A percentile compares a stretch with the other conserved stretches of the same genome.
Evolutionary conservation across 2,329 filamentous ascomycete genomes (phyloP).

Genomic region (Lachnellula willkommii): DNA sequence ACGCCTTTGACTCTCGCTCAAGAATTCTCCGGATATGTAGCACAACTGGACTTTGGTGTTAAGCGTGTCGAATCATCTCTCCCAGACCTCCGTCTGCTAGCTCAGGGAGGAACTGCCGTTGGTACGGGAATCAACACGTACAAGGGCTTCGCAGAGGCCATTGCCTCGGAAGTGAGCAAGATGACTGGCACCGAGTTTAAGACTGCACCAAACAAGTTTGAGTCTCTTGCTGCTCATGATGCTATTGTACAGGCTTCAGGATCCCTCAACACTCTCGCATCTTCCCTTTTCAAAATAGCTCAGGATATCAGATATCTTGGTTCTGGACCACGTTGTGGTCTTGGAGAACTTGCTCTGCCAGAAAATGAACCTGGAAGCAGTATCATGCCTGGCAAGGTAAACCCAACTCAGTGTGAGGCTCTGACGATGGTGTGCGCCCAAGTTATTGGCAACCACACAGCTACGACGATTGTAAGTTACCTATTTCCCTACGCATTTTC

Average conservation of each 20-base stretch:
- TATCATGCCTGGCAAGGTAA: slow-evolving; percentile 99
- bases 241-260: slow-evolving; percentile 92
- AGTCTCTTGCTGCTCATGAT: slow-evolving; percentile 92
- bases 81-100: slow-evolving; percentile 78
- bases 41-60: slow-evolving; percentile 87
- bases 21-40: slow-evolving; percentile 96
- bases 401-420: slow-evolving; percentile 96
- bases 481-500: neutral
- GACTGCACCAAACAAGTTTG: slow-evolving; percentile 98
- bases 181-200: slow-evolving; percentile 91
- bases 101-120: slow-evolving; percentile 94
- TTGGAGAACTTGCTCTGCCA: slow-evolving; percentile 86
- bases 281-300: slow-evolving; percentile 93
- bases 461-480: slow-evolving; percentile 62
- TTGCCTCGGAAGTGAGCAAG: slow-evolving; percentile 84
- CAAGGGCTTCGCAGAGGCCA: slow-evolving; percentile 88
- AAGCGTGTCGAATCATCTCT: slow-evolving; percentile 78
- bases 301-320: slow-evolving; percentile 97
- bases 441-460: slow-evolving; percentile 95
- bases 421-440: slow-evolving; percentile 97
- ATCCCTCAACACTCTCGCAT: slow-evolving; percentile 85
- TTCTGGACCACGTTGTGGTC: slow-evolving; percentile 89
- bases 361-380: slow-evolving; percentile 98
- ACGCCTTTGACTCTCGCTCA: slow-evolving; percentile 93
- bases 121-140: slow-evolving; percentile 98